Percentiles rank a stretch among this genome's conserved stretches.
phyloP scores from a whole-genome alignment of 768 basidiomycete species.

The Mycena maculata region DNA sequence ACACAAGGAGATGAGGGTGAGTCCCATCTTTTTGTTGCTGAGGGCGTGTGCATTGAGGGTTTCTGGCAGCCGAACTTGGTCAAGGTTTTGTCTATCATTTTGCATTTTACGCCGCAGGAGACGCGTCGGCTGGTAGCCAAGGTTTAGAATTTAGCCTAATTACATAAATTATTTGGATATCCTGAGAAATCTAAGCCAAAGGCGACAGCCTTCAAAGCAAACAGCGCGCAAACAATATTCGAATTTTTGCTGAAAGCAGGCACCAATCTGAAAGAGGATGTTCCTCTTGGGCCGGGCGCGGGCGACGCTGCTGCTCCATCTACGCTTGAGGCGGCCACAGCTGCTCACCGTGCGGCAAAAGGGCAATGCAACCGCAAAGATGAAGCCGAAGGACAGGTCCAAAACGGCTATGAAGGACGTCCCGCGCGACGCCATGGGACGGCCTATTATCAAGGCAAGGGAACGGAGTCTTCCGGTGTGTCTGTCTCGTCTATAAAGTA shows the following conservation, averaged over 20 bases:
- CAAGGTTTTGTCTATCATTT: conserved; percentile 89
- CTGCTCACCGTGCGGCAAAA: too few species aligned
- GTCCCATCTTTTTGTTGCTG: conserved; percentile 39
- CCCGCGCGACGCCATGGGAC: background rate
- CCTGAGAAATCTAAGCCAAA: too few species aligned
- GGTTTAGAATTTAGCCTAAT: conserved; percentile 56
- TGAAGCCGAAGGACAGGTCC: background rate
- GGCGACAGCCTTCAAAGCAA: too few species aligned
- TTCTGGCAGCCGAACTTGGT: conserved; percentile 82
- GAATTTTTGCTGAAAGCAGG: too few species aligned
- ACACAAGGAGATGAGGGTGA: conserved; percentile 97
- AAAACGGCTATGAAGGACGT: background rate
- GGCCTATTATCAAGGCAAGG: background rate
- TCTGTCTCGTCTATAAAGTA: background rate
- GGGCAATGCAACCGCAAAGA: too few species aligned
- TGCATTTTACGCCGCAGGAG: conserved; percentile 96
- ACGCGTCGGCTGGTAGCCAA: conserved; percentile 90
- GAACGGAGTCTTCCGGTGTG: background rate
- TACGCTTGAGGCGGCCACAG: background rate
- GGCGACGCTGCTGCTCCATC: background rate
- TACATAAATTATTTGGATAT: too few species aligned
- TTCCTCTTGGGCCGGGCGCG: background rate
- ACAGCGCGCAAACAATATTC: too few species aligned
- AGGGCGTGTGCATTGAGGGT: conserved; percentile 1
- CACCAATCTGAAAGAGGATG: too few species aligned